Percentiles rank a stretch among this genome's conserved stretches.
Conservation (phyloP, 768 basidiomycete species). For the Auriscalpium orientale region DNA sequence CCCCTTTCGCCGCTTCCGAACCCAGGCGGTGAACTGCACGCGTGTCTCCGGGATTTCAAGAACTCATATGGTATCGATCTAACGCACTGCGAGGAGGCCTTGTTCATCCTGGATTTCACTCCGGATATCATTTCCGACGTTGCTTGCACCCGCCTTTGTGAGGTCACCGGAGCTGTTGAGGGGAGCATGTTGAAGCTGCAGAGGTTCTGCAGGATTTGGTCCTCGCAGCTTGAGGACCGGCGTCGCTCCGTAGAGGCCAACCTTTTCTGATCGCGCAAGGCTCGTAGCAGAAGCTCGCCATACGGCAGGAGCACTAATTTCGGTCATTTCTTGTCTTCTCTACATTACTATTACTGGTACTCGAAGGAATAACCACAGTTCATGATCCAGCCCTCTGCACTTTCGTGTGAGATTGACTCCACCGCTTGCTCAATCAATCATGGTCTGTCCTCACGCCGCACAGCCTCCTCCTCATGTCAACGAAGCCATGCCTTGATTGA, state of each 20-base stretch:
- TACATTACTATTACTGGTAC: not conserved
- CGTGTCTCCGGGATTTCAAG: not conserved
- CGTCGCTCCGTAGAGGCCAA: not conserved
- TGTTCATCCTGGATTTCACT: not conserved
- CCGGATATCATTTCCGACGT: slow-evolving; percentile 16
- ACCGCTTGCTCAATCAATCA: slow-evolving; percentile 11
- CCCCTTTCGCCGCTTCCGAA: not conserved
- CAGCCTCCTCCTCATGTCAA: slow-evolving; percentile 13
- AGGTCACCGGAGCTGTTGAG: slow-evolving; percentile 12
- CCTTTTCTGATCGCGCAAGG: not conserved
- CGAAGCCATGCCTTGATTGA: slow-evolving; percentile 25
- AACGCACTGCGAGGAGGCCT: not conserved
- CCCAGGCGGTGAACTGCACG: not conserved
- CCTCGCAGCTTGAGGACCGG: slow-evolving; percentile 1
- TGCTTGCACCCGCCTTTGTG: slow-evolving; percentile 9
- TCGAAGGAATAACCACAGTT: not conserved
- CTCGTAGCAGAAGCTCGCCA: not conserved
- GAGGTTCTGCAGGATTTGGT: slow-evolving; percentile 12
- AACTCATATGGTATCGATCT: not conserved
- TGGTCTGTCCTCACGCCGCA: slow-evolving; percentile 2
- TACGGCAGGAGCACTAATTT: too few relatives aligned
- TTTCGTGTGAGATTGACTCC: not conserved
- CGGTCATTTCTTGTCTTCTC: not conserved
- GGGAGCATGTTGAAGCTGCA: slow-evolving; percentile 12
- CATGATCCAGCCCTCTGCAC: slow-evolving; percentile 1